Percentiles rank a stretch among this genome's conserved stretches.
These are phyloP conservation scores for Suillus bovinus DNA, from an alignment of 768 basidiomycete species.

Conservation along the genomic window DNA sequence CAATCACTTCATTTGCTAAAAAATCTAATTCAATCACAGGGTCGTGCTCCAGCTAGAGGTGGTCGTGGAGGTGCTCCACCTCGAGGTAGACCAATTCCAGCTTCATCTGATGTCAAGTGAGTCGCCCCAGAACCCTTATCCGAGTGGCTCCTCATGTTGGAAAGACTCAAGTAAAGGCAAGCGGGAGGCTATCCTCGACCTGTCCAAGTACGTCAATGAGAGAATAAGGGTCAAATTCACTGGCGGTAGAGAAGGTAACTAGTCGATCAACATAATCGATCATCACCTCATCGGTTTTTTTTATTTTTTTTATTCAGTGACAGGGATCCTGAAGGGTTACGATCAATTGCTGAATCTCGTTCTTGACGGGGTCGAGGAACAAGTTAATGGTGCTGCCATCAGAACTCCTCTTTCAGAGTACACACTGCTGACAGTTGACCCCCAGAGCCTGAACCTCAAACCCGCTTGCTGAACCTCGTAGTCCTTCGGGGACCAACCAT, in stretches of 20 bases:
- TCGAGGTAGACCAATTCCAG: constrained; percentile 20
- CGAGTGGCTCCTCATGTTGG: constrained; percentile 26
- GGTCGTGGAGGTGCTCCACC: constrained; percentile 40
- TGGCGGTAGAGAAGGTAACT: constrained; percentile 90
- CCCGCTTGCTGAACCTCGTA: constrained; percentile 74
- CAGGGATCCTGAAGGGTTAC: constrained; percentile 90
- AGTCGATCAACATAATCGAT: constrained; percentile 1
- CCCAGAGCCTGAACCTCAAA: constrained; percentile 63
- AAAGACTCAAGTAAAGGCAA: constrained; percentile 44
- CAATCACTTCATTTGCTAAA: constrained; percentile 1
- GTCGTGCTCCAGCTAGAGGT: constrained; percentile 57
- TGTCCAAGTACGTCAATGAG: constrained; percentile 92
- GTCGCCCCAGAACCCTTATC: constrained; percentile 11
- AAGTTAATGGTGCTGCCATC: constrained; percentile 56
- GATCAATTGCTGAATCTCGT: constrained; percentile 97
- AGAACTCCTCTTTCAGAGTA: not conserved
- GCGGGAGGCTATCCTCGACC: constrained; percentile 93
- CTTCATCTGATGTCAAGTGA: constrained; percentile 28
- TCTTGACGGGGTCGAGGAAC: constrained; percentile 92
- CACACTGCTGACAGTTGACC: not conserved
- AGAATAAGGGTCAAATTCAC: constrained; percentile 95
- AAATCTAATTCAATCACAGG: constrained; percentile 42
- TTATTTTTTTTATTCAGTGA: constrained; percentile 51
- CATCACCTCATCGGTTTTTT: constrained; percentile 4
- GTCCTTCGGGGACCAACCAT: constrained; percentile 95